Evolutionary conservation across 108 stramenopile species (phyloP).

Genomic region (Asterionellopsis glacialis): DNA sequence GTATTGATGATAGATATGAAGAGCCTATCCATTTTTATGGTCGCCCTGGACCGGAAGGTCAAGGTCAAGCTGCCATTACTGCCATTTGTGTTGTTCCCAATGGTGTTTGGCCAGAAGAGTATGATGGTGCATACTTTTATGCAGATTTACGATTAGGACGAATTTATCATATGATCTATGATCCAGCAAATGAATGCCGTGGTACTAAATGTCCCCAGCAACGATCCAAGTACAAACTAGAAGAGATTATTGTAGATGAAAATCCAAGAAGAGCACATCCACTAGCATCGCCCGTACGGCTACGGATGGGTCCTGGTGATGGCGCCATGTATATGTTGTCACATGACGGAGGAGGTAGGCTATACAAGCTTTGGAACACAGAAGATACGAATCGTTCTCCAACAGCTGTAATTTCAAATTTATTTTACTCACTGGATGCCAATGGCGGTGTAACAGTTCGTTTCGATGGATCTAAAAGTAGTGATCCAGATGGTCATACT

Average conservation of each 20-base stretch:
- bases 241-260: not conserved
- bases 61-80: slow-evolving; percentile 15
- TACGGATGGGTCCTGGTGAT: slow-evolving; percentile 22
- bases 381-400: slow-evolving; percentile 14
- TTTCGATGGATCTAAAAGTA: slow-evolving; percentile 9
- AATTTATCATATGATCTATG: slow-evolving; percentile 8
- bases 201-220: slow-evolving; percentile 5
- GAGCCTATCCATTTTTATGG: slow-evolving; percentile 22
- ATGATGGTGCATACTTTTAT: not conserved
- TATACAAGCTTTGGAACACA: slow-evolving; percentile 19
- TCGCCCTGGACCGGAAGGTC: slow-evolving; percentile 10
- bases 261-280: not conserved
- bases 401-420: slow-evolving; percentile 1
- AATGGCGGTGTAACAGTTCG: slow-evolving; percentile 3
- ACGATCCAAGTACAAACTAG: not conserved
- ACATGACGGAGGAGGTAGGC: not conserved
- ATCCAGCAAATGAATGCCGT: slow-evolving; percentile 5
- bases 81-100: slow-evolving; percentile 18
- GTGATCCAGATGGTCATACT: slow-evolving; percentile 12
- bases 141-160: slow-evolving; percentile 18
- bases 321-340: slow-evolving; percentile 19
- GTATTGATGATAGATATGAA: not conserved
- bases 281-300: slow-evolving; percentile 8
- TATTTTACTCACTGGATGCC: not conserved
- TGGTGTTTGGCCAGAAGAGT: slow-evolving; percentile 9